These are phyloP conservation scores for Giardia muris DNA, from an alignment of 208 protist species.

Conservation along the genomic window DNA sequence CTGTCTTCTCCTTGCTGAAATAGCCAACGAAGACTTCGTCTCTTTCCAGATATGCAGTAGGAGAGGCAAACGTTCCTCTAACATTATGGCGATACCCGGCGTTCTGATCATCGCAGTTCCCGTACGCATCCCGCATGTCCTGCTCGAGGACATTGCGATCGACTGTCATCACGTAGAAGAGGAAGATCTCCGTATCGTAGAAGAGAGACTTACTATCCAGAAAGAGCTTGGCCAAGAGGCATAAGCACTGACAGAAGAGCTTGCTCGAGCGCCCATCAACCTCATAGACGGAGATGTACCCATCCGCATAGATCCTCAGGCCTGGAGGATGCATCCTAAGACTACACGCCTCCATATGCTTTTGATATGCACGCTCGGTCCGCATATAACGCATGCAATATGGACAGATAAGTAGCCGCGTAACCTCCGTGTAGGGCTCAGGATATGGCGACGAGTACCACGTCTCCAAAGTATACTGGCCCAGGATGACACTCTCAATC, in stretches of 20 bases:
- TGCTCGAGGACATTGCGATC: background rate
- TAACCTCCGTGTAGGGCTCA: background rate
- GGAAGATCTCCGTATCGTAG: conserved; percentile 32
- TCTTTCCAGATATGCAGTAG: background rate
- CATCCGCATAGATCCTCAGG: conserved; percentile 34
- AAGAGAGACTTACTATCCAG: conserved; percentile 35
- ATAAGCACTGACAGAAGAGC: conserved; percentile 33
- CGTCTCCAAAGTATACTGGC: background rate
- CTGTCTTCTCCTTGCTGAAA: conserved; percentile 36
- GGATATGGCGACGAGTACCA: conserved; percentile 29
- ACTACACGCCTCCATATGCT: background rate
- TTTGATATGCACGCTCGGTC: background rate
- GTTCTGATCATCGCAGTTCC: background rate
- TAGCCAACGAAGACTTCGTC: conserved; percentile 34
- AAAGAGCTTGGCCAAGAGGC: conserved; percentile 37
- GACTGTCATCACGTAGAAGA: conserved; percentile 37
- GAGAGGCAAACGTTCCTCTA: background rate
- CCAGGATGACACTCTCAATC: background rate
- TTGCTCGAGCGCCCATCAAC: conserved; percentile 33
- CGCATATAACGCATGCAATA: background rate
- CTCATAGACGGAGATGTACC: conserved; percentile 31
- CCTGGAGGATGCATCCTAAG: conserved; percentile 19
- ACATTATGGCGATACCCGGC: background rate
- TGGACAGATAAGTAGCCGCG: background rate
- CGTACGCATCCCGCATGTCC: background rate